Evolutionary conservation across 139 green algal genomes (phyloP).

Genomic region (Coccomyxa sp.): DNA sequence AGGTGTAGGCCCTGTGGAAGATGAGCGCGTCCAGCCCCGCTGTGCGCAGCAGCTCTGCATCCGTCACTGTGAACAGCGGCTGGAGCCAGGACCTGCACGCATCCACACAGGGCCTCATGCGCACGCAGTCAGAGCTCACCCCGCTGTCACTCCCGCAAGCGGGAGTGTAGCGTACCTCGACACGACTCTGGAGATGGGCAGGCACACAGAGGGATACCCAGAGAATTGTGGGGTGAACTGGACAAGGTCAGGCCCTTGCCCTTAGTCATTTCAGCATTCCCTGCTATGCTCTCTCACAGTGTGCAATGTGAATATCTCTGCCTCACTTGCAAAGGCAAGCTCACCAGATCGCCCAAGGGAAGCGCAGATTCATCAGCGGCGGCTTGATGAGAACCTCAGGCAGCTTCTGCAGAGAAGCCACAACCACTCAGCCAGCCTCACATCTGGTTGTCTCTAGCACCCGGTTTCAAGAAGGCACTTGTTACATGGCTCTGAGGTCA

Average conservation of each 20-base stretch:
- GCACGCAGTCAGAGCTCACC: background rate
- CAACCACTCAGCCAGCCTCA: background rate
- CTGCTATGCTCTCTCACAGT: too few relatives aligned
- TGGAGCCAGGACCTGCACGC: background rate
- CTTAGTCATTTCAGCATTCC: background rate
- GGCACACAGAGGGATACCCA: background rate
- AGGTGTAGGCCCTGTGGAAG: background rate
- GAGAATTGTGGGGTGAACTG: background rate
- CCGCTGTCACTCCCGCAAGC: background rate
- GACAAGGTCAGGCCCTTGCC: background rate
- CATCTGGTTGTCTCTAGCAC: background rate
- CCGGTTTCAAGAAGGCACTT: background rate
- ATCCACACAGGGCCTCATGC: background rate
- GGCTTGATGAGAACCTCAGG: background rate
- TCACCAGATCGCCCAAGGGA: background rate
- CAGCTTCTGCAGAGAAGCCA: background rate
- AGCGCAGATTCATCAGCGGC: background rate
- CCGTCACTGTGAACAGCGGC: background rate
- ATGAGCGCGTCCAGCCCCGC: constrained; percentile 1
- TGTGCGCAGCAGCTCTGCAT: background rate
- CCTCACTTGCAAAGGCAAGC: too few relatives aligned
- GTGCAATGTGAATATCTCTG: background rate
- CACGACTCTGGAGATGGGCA: background rate
- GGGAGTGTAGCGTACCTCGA: background rate
- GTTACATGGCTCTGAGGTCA: background rate